phyloP scores from a whole-genome alignment of 1,284 basidiomycete species.

The Pterulicium gracile region DNA sequence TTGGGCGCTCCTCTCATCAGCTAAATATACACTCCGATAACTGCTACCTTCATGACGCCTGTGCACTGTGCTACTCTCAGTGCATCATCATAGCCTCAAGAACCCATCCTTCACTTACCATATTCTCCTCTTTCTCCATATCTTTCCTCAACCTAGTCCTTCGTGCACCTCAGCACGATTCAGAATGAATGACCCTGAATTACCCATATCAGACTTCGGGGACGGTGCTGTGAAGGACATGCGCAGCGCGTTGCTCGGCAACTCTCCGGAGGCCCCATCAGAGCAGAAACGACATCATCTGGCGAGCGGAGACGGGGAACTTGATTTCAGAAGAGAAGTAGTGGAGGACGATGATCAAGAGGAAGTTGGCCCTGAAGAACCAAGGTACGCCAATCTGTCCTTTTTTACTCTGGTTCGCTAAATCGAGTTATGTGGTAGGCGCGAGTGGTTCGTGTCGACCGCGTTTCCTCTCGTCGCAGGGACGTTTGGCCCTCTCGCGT shows the following conservation, averaged over 20 bases:
- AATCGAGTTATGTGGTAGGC: slow-evolving; percentile 11
- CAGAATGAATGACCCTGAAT: background rate
- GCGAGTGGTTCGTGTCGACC: slow-evolving; percentile 29
- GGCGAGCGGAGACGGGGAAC: background rate
- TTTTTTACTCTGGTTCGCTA: no score
- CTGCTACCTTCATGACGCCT: no score
- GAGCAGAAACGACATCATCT: background rate
- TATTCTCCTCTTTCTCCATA: background rate
- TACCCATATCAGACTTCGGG: background rate
- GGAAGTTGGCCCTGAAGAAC: background rate
- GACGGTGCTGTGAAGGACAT: background rate
- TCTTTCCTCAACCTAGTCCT: background rate
- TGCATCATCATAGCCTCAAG: no score
- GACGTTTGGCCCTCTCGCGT: slow-evolving; percentile 27
- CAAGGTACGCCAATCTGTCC: background rate
- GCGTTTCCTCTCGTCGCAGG: slow-evolving; percentile 27
- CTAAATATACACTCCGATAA: no score
- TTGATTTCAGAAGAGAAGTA: background rate
- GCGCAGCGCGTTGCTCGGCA: background rate
- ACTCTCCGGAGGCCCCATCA: background rate
- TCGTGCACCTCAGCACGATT: background rate
- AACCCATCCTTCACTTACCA: background rate
- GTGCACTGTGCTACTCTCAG: no score
- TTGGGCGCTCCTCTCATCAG: no score
- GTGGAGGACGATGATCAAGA: background rate